Base-by-base conservation (phyloP, 2,329 filamentous ascomycete species). In the Microcyclospora tardicrescens region DNA sequence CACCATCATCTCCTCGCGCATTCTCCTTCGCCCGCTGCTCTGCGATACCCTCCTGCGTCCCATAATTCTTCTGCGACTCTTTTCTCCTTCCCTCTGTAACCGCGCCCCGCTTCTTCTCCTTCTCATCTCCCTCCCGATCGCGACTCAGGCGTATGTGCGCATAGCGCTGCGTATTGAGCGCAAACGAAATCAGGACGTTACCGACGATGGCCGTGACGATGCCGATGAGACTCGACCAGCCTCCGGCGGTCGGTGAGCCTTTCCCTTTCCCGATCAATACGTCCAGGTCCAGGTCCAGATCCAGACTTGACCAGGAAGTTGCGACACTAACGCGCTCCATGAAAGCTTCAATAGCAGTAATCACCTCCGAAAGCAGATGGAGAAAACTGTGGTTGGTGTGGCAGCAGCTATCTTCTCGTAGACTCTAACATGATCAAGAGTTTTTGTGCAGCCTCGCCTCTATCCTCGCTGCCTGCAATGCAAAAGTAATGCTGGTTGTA, bases 151-250 rank as follows among this genome's bases (percentile, higher is more conserved):
- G 75, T 41, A 91, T 84, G 57, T 98, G 91, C 28, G 91, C 89
- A 59, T 96, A 96, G 48, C 91, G 78, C 62, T 98, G 91, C 36
- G 93, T 89, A 57, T 98, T 98, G 44, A 98, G 75, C 10, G 91
- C 91, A 46, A 98, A 78, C 1, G 89, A 93, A 49, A 98, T 96
- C 38, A 98, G 72, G 28, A 95, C 68, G 55, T 98, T 98, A 40
- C 91, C 91, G 37, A 81, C 73, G 54, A 98, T 93, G 36, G 91
- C 87, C 2, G 87, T 93, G 38, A 89, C 64, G 54, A 98, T 95
- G 51, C 91, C 91, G 56, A 98, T 96, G 38, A 96, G 68, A 16
- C 86, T 93, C 34, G 86, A 93, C 87, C 89, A 96, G 44, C 61
- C 62, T 32, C 30, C 30, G 12, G 10, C 30, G 19, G 19, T 24